Evolutionary conservation across 2,329 filamentous ascomycete genomes (phyloP).

Genomic region (Aspergillus luchuensis): DNA sequence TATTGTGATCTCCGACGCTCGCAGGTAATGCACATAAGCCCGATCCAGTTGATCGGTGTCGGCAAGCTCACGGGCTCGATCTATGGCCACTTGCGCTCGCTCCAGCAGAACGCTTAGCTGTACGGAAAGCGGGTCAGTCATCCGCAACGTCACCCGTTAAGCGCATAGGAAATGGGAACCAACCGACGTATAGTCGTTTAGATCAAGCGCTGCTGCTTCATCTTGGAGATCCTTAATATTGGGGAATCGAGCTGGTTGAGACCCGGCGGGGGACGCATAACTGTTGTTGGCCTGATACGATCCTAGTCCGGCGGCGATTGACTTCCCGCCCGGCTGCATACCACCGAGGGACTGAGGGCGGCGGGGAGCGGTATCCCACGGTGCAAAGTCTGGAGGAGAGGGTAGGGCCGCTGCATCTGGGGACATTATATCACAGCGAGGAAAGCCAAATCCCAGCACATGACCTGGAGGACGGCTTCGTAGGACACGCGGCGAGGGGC

Average conservation of each 20-base stretch:
- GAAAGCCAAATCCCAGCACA: conserved; percentile 28
- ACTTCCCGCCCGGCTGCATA: conserved; percentile 31
- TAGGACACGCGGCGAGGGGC: conserved; percentile 3
- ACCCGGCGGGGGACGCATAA: conserved; percentile 17
- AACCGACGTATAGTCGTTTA: conserved; percentile 38
- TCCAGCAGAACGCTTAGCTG: conserved; percentile 40
- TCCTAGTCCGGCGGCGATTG: conserved; percentile 25
- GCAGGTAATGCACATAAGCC: conserved; percentile 81
- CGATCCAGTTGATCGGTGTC: conserved; percentile 58
- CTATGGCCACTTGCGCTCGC: conserved; percentile 40
- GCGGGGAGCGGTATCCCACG: conserved; percentile 32
- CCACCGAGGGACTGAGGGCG: conserved; percentile 32
- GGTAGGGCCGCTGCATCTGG: conserved; percentile 42
- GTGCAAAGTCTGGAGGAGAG: conserved; percentile 36
- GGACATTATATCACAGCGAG: conserved; percentile 37
- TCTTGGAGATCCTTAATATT: conserved; percentile 47
- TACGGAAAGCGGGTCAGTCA: conserved; percentile 19
- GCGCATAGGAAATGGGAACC: conserved; percentile 10
- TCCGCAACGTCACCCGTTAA: background rate
- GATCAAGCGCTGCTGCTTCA: conserved; percentile 37
- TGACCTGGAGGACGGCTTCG: conserved; percentile 20
- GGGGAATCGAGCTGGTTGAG: conserved; percentile 34
- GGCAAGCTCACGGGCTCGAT: conserved; percentile 34
- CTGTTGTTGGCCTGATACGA: conserved; percentile 29
- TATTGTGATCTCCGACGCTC: conserved; percentile 75